Evolutionary conservation across 768 basidiomycete genomes (phyloP).

Genomic region (Mycena filopes): DNA sequence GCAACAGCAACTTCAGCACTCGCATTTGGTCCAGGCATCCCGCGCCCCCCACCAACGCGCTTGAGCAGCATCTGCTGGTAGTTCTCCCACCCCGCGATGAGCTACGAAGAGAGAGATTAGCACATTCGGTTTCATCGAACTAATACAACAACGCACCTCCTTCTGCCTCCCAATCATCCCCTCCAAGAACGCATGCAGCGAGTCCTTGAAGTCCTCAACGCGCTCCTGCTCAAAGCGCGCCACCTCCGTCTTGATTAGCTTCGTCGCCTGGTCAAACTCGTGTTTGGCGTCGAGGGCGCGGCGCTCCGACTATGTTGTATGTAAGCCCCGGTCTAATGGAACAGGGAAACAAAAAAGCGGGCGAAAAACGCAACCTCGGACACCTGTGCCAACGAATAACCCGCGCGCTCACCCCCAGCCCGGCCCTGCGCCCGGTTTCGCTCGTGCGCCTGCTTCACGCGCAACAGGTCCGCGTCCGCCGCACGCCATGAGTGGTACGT

Average conservation of each 20-base stretch:
- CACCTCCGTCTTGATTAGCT: slow-evolving; percentile 89
- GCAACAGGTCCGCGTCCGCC: slow-evolving; percentile 78
- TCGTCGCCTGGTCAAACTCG: slow-evolving; percentile 91
- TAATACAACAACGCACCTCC: slow-evolving; percentile 57
- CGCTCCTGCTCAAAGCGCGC: slow-evolving; percentile 93
- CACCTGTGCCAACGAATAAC: slow-evolving; percentile 80
- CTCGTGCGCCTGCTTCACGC: slow-evolving; percentile 82
- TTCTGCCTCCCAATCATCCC: slow-evolving; percentile 90
- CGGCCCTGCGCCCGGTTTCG: slow-evolving; percentile 83
- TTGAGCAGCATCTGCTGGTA: slow-evolving; percentile 81
- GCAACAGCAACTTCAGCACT: slow-evolving; percentile 21
- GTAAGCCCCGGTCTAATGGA: too few species aligned
- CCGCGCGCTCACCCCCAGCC: slow-evolving; percentile 74
- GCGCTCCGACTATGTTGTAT: slow-evolving; percentile 75
- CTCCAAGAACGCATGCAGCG: slow-evolving; percentile 85
- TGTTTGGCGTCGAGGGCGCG: slow-evolving; percentile 83
- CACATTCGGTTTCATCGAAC: not conserved
- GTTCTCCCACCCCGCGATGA: slow-evolving; percentile 83
- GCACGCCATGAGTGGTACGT: slow-evolving; percentile 84
- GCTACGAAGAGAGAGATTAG: slow-evolving; percentile 47
- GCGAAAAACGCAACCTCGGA: slow-evolving; percentile 66
- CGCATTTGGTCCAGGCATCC: not conserved
- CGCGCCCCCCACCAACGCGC: slow-evolving; percentile 44
- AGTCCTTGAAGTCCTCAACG: slow-evolving; percentile 90
- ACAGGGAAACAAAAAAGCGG: not conserved